A percentile compares a stretch with the other conserved stretches of the same genome.
These are phyloP conservation scores for Madurella fahalii DNA, from an alignment of 2,329 filamentous ascomycete genomes.

Conservation along the genomic window DNA sequence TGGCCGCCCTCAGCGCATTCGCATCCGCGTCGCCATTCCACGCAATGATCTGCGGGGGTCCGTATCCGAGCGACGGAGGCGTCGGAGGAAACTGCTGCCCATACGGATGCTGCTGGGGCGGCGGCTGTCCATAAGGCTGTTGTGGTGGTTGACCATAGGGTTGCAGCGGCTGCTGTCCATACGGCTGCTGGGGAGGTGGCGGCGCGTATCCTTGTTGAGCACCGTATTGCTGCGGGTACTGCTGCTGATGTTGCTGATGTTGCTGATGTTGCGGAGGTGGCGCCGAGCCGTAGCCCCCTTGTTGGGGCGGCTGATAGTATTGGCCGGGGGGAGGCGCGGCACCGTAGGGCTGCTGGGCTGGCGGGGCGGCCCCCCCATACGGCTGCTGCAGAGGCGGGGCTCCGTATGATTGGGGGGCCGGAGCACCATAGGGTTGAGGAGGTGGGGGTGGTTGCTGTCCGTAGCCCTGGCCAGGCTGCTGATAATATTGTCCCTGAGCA, in stretches of 20 bases:
- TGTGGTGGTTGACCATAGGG: slow-evolving; percentile 21
- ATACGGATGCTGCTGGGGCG: slow-evolving; percentile 32
- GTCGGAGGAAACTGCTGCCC: slow-evolving; percentile 45
- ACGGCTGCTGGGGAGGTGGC: slow-evolving; percentile 21
- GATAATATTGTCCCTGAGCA: slow-evolving; percentile 9
- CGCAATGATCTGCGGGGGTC: slow-evolving; percentile 62
- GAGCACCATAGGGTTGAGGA: background rate
- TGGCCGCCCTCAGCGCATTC: slow-evolving; percentile 69
- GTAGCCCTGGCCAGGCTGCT: slow-evolving; percentile 12
- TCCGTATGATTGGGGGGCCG: slow-evolving; percentile 26
- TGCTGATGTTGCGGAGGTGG: slow-evolving; percentile 12
- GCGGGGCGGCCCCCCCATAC: background rate
- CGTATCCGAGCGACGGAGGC: slow-evolving; percentile 70
- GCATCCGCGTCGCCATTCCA: slow-evolving; percentile 68
- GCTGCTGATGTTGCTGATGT: slow-evolving; percentile 15
- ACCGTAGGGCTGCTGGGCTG: slow-evolving; percentile 24
- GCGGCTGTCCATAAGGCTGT: slow-evolving; percentile 35
- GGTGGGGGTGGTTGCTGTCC: slow-evolving; percentile 8
- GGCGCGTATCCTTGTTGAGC: slow-evolving; percentile 15
- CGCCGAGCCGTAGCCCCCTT: slow-evolving; percentile 17
- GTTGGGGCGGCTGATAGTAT: slow-evolving; percentile 33
- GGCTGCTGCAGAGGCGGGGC: slow-evolving; percentile 10
- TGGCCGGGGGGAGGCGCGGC: slow-evolving; percentile 27
- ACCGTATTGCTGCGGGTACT: slow-evolving; percentile 15
- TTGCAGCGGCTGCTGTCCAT: slow-evolving; percentile 22